Percentiles rank a stretch among this genome's conserved stretches.
phyloP scores from a whole-genome alignment of 441 rosid genomes.

The Pelargonium citronellum region DNA sequence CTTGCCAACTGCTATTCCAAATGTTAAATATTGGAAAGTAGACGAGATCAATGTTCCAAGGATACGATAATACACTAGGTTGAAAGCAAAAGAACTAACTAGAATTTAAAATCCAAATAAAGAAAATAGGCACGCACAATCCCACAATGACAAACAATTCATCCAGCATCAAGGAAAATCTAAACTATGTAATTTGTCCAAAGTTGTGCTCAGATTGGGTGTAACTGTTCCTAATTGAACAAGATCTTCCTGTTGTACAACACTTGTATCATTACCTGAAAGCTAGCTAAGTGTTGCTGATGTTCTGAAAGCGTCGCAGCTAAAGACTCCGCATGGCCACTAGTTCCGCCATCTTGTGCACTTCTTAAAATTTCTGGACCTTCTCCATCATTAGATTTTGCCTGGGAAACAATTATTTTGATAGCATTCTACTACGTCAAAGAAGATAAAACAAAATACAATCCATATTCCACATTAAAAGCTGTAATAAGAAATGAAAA shows the following conservation, averaged over 20 bases:
- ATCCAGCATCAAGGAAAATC: conserved; percentile 16
- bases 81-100: conserved; percentile 3
- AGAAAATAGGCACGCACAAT: neutral
- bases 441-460: too few relatives aligned
- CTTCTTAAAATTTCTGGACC: conserved; percentile 92
- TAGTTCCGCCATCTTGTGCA: conserved; percentile 60
- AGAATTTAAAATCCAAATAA: neutral
- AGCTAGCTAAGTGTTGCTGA: conserved; percentile 96
- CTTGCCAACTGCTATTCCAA: neutral
- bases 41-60: neutral
- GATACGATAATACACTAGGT: neutral
- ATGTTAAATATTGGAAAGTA: conserved; percentile 2
- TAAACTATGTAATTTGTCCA: neutral
- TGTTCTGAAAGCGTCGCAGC: conserved; percentile 89
- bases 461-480: too few relatives aligned
- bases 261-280: conserved; percentile 57
- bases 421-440: too few relatives aligned
- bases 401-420: conserved; percentile 36
- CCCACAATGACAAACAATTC: neutral
- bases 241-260: conserved; percentile 2
- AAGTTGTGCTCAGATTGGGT: conserved; percentile 8
- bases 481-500: too few relatives aligned
- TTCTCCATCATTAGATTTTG: conserved; percentile 93
- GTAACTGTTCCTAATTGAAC: conserved; percentile 6
- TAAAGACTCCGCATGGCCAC: conserved; percentile 89